Percentiles rank a stretch among this genome's conserved stretches.
Evolutionary conservation across 345 rosid genomes (phyloP).

Genomic region (Cardamine resedifolia): DNA sequence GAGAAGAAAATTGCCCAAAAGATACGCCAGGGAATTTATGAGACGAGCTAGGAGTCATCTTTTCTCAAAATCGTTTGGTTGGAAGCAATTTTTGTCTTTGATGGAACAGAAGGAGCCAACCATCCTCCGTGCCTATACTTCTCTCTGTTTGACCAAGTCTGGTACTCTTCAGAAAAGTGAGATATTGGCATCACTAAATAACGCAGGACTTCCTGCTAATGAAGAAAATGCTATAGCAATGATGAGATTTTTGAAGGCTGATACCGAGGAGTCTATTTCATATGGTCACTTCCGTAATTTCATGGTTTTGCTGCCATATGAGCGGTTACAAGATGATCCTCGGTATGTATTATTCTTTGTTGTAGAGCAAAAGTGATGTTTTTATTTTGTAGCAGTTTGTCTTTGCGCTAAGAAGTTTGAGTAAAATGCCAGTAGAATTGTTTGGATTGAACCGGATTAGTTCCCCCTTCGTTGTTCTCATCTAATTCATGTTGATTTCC

Average conservation of each 20-base stretch:
- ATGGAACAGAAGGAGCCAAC: constrained; percentile 99
- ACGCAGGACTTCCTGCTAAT: constrained; percentile 94
- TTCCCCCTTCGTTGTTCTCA: neutral
- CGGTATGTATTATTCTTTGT: constrained; percentile 51
- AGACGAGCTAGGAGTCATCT: constrained; percentile 78
- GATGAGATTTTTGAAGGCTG: constrained; percentile 93
- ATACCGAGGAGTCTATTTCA: constrained; percentile 87
- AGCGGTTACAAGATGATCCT: constrained; percentile 92
- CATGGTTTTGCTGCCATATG: constrained; percentile 94
- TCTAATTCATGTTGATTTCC: neutral
- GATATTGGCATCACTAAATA: constrained; percentile 80
- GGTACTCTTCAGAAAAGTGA: constrained; percentile 97
- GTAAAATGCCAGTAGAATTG: constrained; percentile 1
- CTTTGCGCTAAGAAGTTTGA: neutral
- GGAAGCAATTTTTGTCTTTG: constrained; percentile 96
- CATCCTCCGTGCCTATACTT: constrained; percentile 95
- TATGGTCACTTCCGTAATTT: constrained; percentile 97
- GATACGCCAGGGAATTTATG: constrained; percentile 90
- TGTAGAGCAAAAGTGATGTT: neutral
- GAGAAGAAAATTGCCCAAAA: constrained; percentile 78
- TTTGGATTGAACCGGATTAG: neutral
- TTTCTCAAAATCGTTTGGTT: constrained; percentile 91
- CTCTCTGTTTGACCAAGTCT: constrained; percentile 88
- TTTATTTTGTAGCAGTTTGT: neutral
- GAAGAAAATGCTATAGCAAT: constrained; percentile 95